Evolutionary conservation across 192 early-diverging fungal genomes (phyloP).

Genomic region (Backusella westeae): DNA sequence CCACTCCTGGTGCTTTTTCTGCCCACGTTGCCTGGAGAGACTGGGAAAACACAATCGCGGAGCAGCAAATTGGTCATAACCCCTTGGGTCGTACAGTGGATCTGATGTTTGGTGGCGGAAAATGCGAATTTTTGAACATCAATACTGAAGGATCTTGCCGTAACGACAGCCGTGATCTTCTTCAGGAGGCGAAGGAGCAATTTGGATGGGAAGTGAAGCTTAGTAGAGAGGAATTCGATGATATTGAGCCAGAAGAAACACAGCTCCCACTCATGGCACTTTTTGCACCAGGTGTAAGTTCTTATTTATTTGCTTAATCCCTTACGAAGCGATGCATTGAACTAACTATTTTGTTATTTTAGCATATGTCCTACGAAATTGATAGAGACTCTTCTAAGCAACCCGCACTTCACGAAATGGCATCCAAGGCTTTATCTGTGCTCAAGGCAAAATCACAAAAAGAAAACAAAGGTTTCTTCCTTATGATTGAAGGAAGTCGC

Average conservation of each 20-base stretch:
- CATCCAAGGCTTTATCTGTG: slow-evolving; percentile 38
- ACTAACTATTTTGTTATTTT: not conserved
- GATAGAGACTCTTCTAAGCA: slow-evolving; percentile 40
- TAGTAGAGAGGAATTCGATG: slow-evolving; percentile 20
- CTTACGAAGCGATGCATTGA: not conserved
- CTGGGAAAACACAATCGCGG: slow-evolving; percentile 53
- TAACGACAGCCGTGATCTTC: slow-evolving; percentile 37
- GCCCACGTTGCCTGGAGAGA: slow-evolving; percentile 50
- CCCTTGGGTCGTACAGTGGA: slow-evolving; percentile 38
- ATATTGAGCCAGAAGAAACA: slow-evolving; percentile 1
- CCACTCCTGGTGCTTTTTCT: slow-evolving; percentile 57
- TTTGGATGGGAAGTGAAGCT: slow-evolving; percentile 20
- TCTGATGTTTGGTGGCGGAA: slow-evolving; percentile 55
- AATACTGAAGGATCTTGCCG: slow-evolving; percentile 37
- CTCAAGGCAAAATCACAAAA: slow-evolving; percentile 21
- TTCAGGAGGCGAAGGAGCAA: slow-evolving; percentile 22
- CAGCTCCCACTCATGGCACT: slow-evolving; percentile 45
- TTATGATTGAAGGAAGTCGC: slow-evolving; percentile 62
- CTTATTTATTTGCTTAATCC: not conserved
- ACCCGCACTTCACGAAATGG: slow-evolving; percentile 56
- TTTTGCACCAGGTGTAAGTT: slow-evolving; percentile 36
- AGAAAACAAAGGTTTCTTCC: slow-evolving; percentile 44
- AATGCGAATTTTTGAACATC: slow-evolving; percentile 46
- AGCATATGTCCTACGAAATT: slow-evolving; percentile 53
- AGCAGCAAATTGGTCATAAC: slow-evolving; percentile 47